Base-by-base conservation (phyloP, 371 early-diverging fungal genomes). In the Funneliformis caledonium region DNA sequence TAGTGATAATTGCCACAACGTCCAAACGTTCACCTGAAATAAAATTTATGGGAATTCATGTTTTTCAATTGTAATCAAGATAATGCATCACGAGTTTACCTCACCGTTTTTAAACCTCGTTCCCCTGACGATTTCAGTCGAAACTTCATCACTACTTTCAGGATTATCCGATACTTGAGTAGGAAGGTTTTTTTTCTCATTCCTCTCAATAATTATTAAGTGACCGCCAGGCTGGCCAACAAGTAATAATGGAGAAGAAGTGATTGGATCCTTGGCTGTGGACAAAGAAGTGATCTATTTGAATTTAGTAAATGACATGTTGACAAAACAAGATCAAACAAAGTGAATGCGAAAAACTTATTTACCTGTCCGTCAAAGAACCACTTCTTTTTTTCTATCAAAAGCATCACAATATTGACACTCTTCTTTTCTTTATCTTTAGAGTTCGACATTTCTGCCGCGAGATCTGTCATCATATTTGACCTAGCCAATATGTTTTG, bases 201-300 rank as follows among this genome's bases (percentile, higher is more conserved):
- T 73, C 16, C 52, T 73, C 2, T 73, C 73, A 31, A 73, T 73
- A 16, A 52, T 73, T 5, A 50, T 56, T 5, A 73, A 73, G 52
- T 73, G 73, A 2, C 73, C 73, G 6, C 73, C 73, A 14, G 73
- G 73, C 31, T 73, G 73, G 14, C 73, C 73, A 11, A 73, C 31
- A 31, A 73, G 48, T n/a, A 73, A 73, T 56, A 73, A 73, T 22
- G 48, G 59, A 4, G 56, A 22, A 8, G 56, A 48, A 26, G 73
- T 73, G 6, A n/a, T 22, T 4, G 73, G 73, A 31, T 73, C 59
- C 5, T 9, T 73, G 4, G 73, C 73, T 56, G 56, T 52, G n/a
- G 59, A 31, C 37, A 73, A 56, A 50, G 73, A 73, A 16, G 73
- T 73, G 8, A 73, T 73, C 73, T 73, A 52, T 43, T 33, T 16